Conservation (phyloP, 2,329 filamentous ascomycete genomes). For the Fusarium chaquense region DNA sequence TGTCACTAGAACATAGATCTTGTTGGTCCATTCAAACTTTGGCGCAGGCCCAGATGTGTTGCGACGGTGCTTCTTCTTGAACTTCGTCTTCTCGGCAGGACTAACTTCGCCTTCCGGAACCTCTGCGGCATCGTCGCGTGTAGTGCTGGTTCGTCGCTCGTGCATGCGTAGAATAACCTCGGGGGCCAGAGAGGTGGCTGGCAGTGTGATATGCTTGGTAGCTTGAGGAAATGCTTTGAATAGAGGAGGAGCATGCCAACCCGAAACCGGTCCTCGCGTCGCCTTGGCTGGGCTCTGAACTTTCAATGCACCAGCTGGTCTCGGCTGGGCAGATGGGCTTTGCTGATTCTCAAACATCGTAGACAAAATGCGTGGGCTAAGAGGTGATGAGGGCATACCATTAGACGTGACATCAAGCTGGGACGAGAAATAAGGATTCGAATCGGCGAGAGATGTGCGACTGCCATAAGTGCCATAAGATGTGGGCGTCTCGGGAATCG, state of each 20-base stretch:
- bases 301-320: slow-evolving; percentile 21
- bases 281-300: slow-evolving; percentile 37
- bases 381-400: slow-evolving; percentile 46
- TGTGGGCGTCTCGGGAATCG: slow-evolving; percentile 49
- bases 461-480: slow-evolving; percentile 55
- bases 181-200: slow-evolving; percentile 74
- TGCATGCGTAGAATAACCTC: slow-evolving; percentile 76
- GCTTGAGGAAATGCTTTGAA: slow-evolving; percentile 91
- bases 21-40: slow-evolving; percentile 75
- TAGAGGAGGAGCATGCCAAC: slow-evolving; percentile 79
- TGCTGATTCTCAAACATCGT: slow-evolving; percentile 43
- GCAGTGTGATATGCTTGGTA: slow-evolving; percentile 78
- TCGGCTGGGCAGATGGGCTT: slow-evolving; percentile 25
- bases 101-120: slow-evolving; percentile 20
- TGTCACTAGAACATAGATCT: slow-evolving; percentile 78
- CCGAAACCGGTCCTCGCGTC: slow-evolving; percentile 52
- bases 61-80: slow-evolving; percentile 62
- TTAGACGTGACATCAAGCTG: slow-evolving; percentile 55
- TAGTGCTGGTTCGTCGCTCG: slow-evolving; percentile 57
- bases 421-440: slow-evolving; percentile 58
- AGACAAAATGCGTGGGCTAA: slow-evolving; percentile 43
- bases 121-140: slow-evolving; percentile 36
- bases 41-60: slow-evolving; percentile 56
- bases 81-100: slow-evolving; percentile 50
- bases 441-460: slow-evolving; percentile 61